Evolutionary conservation across 306 rosid species (phyloP).

Genomic region (Trifolium dubium): DNA sequence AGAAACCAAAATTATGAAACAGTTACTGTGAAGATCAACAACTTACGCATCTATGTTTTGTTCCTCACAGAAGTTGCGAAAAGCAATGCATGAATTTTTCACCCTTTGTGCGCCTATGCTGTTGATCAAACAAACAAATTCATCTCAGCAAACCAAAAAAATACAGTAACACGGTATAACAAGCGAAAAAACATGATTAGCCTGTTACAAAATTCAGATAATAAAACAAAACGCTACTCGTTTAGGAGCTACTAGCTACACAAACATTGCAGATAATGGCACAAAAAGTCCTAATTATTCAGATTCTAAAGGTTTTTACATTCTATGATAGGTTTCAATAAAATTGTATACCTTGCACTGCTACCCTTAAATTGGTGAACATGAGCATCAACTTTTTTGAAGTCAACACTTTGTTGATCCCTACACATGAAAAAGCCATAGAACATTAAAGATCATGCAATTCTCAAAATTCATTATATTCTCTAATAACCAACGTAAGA

Average conservation of each 20-base stretch:
- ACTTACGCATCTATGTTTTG: conserved; percentile 85
- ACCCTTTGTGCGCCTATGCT: conserved; percentile 97
- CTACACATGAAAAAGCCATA: conserved; percentile 49
- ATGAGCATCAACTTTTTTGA: conserved; percentile 88
- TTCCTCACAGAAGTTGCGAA: conserved; percentile 84
- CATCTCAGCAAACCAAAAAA: conserved; percentile 31
- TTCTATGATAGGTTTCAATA: conserved; percentile 6
- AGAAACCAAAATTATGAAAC: conserved; percentile 11
- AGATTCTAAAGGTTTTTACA: conserved; percentile 6
- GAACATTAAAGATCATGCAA: conserved; percentile 36
- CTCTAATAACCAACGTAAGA: neutral
- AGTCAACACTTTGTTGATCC: conserved; percentile 74
- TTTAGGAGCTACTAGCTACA: conserved; percentile 1
- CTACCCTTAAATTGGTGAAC: conserved; percentile 98
- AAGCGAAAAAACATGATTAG: conserved; percentile 21
- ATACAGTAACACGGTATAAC: conserved; percentile 5
- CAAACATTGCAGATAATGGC: conserved; percentile 4
- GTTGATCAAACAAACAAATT: conserved; percentile 42
- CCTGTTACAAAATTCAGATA: neutral
- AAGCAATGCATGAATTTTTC: conserved; percentile 78
- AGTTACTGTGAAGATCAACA: conserved; percentile 30
- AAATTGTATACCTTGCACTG: conserved; percentile 79
- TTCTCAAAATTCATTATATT: conserved; percentile 14
- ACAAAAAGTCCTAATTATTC: conserved; percentile 27
- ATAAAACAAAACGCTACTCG: conserved; percentile 18